Evolutionary conservation across 2,329 filamentous ascomycete species (phyloP).

Genomic region (Aspergillus neoniger): DNA sequence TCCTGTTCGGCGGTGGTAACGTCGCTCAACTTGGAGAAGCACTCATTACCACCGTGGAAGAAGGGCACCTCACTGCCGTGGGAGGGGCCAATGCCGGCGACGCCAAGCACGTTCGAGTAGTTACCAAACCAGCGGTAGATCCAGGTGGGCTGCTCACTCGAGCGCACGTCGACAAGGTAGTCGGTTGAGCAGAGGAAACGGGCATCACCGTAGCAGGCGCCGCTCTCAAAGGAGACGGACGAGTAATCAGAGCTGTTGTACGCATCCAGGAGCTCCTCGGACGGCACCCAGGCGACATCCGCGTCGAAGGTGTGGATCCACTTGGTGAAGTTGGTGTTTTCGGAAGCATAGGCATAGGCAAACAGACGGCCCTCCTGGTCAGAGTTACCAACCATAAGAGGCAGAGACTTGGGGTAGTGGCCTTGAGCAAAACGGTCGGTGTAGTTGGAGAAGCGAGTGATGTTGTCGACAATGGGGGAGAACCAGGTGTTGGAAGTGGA

Average conservation of each 20-base stretch:
- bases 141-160: slow-evolving; percentile 23
- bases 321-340: slow-evolving; percentile 23
- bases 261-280: slow-evolving; percentile 17
- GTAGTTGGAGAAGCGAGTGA: slow-evolving; percentile 26
- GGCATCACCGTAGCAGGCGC: slow-evolving; percentile 26
- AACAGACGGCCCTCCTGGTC: slow-evolving; percentile 26
- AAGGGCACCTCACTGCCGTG: slow-evolving; percentile 28
- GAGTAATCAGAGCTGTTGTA: slow-evolving; percentile 21
- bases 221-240: slow-evolving; percentile 24
- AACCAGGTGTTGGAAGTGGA: slow-evolving; percentile 28
- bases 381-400: slow-evolving; percentile 26
- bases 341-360: slow-evolving; percentile 19
- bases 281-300: slow-evolving; percentile 21
- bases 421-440: slow-evolving; percentile 21
- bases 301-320: slow-evolving; percentile 27
- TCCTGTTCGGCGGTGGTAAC: slow-evolving; percentile 21
- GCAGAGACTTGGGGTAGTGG: slow-evolving; percentile 21
- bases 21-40: slow-evolving; percentile 18
- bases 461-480: slow-evolving; percentile 20
- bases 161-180: slow-evolving; percentile 22
- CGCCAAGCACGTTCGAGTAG: slow-evolving; percentile 23
- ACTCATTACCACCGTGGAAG: slow-evolving; percentile 29
- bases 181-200: slow-evolving; percentile 27
- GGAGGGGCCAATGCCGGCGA: slow-evolving; percentile 19
- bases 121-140: slow-evolving; percentile 28